Evolutionary conservation across 805 yeast species (phyloP), one percentile per base, ranked within the genome.

Genomic region (Wickerhamomyces canadensis): DNA sequence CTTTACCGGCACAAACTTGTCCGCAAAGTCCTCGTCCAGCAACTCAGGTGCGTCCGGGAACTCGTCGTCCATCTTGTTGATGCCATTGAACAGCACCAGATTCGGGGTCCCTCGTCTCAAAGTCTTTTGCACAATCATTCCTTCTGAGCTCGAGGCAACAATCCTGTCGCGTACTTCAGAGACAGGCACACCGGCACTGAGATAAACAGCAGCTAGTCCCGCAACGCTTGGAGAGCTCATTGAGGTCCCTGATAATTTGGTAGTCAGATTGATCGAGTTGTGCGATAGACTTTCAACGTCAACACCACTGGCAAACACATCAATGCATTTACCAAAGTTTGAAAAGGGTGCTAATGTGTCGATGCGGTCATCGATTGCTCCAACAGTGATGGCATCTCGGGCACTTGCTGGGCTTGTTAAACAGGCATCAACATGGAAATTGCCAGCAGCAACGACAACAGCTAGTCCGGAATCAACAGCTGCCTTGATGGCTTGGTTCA

Each of bases 281-380:
- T 63, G 64, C 10, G 74, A 66, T 12, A 81, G 65, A 37, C 89
- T 80, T 19, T 67, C 62, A 3, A 87, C 80, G 13, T 65, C 63
- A 0, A 79, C 80, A 0, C 98, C 98, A 33, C 91, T 76, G 0
- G 96, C 87, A 60, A 84, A 82, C 1, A 86, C 67, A 52, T 86
- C 87, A 7, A 89, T 94, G 58, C 97, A 91, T n/a, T 68, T 65
- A 0, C 98, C 97, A 88, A 89, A 85, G 54, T 91, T 89, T n/a
- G 93, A 75, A 51, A 91, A 89, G 11, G 71, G 53, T 0, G 97
- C 94, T 25, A 88, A 66, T 3, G 67, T 49, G 49, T 86, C 95
- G 6, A 68, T 69, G 15, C 70, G 54, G 54, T 85, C 95, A 52
- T 87, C 91, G 35, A 88, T 76, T 4, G 96, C 95, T 1, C 96